Evolutionary conservation across 805 yeast genomes (phyloP), one percentile per base, ranked within the genome.

Genomic region (Spencermartinsiella europaea): DNA sequence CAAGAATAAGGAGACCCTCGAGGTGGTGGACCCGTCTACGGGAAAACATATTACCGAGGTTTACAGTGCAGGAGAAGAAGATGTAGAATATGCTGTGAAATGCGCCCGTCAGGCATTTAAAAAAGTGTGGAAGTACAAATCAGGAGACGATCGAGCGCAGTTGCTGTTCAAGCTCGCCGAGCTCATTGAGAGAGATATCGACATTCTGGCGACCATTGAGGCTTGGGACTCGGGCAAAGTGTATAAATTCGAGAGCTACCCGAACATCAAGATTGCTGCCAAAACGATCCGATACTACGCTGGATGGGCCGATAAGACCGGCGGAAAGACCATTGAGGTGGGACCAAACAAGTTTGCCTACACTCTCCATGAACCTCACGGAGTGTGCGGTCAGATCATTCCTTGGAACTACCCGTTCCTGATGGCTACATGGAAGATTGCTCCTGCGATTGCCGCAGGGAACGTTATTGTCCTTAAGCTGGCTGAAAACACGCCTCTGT

Each of bases 221-320:
- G 75, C 96, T 19, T 72, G 84, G 65, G 96, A 90, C 66, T 85
- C 87, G 65, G 97, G 97, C 67, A 90, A 89, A 71, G 81, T 95
- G 21, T 50, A 50, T 38, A 45, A 46, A 33, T 34, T 40, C 38
- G 51, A 55, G 27, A 48, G 55, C 7, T 25, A 36, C 25, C 42
- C 43, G 25, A 50, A 55, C 36, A 50, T 64, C 43, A 38, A 44
- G 34, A 50, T 47, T 19, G 68, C 79, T 34, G 73, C 77, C 34
- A 76, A 70, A 51, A 76, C 76, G 33, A 71, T 81, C 66, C 75
- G 76, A 55, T 82, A 81, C 61, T 76, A 77, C 58, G 88, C 87
- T 37, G 91, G 93, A 20, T 79, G 81, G 75, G 84, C 88, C 43
- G 86, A 83, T 64, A 79, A 81, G 66, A 70, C 80, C 45, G 67